Base-by-base conservation (phyloP, 2,329 filamentous ascomycete species). In the Cladorrhinum sp. region DNA sequence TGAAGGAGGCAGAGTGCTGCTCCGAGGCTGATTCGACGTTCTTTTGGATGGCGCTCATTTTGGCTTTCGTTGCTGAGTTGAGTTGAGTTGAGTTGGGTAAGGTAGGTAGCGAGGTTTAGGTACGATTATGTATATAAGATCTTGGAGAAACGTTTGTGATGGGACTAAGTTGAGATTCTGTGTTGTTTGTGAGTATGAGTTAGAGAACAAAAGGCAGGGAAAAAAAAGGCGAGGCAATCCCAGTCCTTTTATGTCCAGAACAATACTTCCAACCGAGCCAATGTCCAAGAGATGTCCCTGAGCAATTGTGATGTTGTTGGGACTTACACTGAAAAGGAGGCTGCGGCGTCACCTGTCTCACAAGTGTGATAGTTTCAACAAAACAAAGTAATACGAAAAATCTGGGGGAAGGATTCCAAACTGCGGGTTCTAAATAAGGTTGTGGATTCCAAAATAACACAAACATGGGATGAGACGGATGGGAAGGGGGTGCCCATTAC, bases 1-100 rank as follows among this genome's bases (percentile, higher is more conserved):
- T 84, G 73, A 92, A 93, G 2, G 62, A 60, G 49, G 65, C 61
- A 2, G 69, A 66, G 62, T 72, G 73, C 21, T 51, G 49, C 8
- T 64, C 67, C 18, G 72, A 73, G 55, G 68, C 61, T 55, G 67
- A 62, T 55, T 66, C 64, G 59, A 74, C 55, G 60, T 70, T 71
- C 30, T 67, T 55, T 54, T 73, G 68, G 59, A 68, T 67, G 50
- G 68, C 64, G 20, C 63, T 63, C 67, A 68, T 70, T 46, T 33
- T 60, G 10, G 7, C 18, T 50, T 14, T 59, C 7, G 20, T 18
- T 18, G 3, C 3, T 8, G 16, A 8, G 16, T 18, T 46, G 7
- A 18, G 36, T n/a, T 10, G 18, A 18, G 16, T 24, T 59, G 33
- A 26, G 53, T 36, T 48, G 16, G 51, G n/a, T n/a, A 42, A 57